Percentiles rank a stretch among this genome's conserved stretches.
Evolutionary conservation across 768 basidiomycete genomes (phyloP).

Genomic region (Nidularia sp.): DNA sequence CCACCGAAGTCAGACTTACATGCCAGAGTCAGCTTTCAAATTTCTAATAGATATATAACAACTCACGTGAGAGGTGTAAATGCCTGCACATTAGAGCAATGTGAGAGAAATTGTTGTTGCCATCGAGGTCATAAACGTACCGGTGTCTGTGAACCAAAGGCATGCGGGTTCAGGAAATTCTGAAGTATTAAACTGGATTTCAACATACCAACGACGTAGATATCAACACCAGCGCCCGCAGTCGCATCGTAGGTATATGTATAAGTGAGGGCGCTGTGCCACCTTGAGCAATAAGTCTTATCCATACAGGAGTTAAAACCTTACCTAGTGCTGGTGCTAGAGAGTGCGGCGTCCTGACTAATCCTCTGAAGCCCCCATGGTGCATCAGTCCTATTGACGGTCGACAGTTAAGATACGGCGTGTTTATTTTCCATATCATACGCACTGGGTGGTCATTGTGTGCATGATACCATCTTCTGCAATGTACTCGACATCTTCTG

Average conservation of each 20-base stretch:
- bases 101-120: background rate
- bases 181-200: background rate
- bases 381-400: conserved; percentile 17
- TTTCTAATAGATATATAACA: background rate
- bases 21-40: background rate
- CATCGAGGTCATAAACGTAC: conserved; percentile 6
- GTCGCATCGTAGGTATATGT: conserved; percentile 14
- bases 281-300: background rate
- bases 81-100: conserved; percentile 8
- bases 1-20: conserved; percentile 30
- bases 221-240: conserved; percentile 26
- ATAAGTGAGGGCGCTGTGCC: conserved; percentile 11
- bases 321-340: conserved; percentile 6
- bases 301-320: background rate
- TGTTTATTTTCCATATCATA: background rate
- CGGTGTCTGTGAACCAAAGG: conserved; percentile 12
- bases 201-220: conserved; percentile 31
- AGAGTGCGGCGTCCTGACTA: conserved; percentile 12
- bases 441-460: conserved; percentile 2
- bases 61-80: conserved; percentile 16
- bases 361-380: conserved; percentile 27
- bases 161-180: background rate
- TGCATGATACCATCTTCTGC: conserved; percentile 12
- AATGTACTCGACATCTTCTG: conserved; percentile 9
- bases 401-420: background rate